These are phyloP conservation scores for Wallacemonas rigidus DNA, from an alignment of 208 protist species.

Conservation along the genomic window DNA sequence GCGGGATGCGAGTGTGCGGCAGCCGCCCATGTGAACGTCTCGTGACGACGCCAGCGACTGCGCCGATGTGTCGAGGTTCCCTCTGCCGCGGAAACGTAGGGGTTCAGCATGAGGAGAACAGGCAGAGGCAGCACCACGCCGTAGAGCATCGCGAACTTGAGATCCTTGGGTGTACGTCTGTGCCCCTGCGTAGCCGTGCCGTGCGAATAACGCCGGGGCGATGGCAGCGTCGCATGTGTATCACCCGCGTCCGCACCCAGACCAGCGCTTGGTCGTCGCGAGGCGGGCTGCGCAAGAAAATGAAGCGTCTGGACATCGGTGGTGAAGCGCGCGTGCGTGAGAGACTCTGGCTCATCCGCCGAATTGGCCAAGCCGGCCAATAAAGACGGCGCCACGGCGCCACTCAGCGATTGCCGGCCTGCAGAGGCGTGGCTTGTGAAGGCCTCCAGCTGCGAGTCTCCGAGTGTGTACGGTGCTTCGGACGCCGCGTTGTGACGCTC, in stretches of 20 bases:
- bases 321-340: not conserved
- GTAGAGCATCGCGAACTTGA: constrained; percentile 39
- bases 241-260: no score
- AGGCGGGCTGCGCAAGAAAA: no score
- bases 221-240: no score
- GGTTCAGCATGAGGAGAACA: constrained; percentile 37
- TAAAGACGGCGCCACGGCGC: not conserved
- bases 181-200: no score
- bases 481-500: no score
- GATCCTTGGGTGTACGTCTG: no score
- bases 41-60: constrained; percentile 5
- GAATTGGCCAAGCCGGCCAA: not conserved
- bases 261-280: no score
- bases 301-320: not conserved
- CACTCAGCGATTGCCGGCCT: not conserved
- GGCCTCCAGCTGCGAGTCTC: not conserved
- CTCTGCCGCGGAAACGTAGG: not conserved
- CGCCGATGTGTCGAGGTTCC: not conserved
- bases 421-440: not conserved
- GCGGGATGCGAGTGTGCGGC: not conserved
- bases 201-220: no score
- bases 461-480: no score
- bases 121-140: constrained; percentile 36
- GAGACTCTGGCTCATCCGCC: constrained; percentile 1
- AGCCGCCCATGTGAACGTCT: not conserved